These are phyloP conservation scores for Crithidia fasciculata DNA, from an alignment of 208 protist genomes.

Conservation along the genomic window DNA sequence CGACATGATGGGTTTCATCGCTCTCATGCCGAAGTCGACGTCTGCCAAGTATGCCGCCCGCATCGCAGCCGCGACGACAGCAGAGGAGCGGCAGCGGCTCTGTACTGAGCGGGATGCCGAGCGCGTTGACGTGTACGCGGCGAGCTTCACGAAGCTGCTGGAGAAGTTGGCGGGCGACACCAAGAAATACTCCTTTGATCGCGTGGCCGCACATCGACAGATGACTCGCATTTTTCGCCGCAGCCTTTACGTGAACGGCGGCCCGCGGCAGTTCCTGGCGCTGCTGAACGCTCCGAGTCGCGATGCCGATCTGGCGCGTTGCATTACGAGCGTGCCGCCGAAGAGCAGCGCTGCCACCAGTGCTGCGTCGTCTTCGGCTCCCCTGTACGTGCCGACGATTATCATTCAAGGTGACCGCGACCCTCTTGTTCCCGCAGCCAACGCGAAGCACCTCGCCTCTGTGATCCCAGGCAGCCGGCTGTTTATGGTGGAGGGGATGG, in stretches of 20 bases:
- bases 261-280: conserved; percentile 60
- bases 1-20: conserved; percentile 44
- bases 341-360: too few relatives aligned
- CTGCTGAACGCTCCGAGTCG: conserved; percentile 52
- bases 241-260: conserved; percentile 51
- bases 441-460: conserved; percentile 49
- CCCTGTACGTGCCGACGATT: conserved; percentile 61
- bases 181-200: conserved; percentile 50
- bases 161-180: conserved; percentile 41
- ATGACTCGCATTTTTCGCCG: conserved; percentile 50
- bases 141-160: conserved; percentile 44
- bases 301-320: conserved; percentile 24
- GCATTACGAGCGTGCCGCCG: conserved; percentile 38
- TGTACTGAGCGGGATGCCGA: conserved; percentile 38
- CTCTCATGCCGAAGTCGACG: conserved; percentile 38
- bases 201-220: conserved; percentile 23
- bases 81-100: conserved; percentile 35
- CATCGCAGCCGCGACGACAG: conserved; percentile 28
- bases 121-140: conserved; percentile 37
- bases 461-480: conserved; percentile 49
- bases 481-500: conserved; percentile 55
- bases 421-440: conserved; percentile 48
- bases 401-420: conserved; percentile 77
- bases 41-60: conserved; percentile 36
- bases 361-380: background rate